phyloP scores from a whole-genome alignment of 2,329 filamentous ascomycete genomes.

The Xylaria sp. region DNA sequence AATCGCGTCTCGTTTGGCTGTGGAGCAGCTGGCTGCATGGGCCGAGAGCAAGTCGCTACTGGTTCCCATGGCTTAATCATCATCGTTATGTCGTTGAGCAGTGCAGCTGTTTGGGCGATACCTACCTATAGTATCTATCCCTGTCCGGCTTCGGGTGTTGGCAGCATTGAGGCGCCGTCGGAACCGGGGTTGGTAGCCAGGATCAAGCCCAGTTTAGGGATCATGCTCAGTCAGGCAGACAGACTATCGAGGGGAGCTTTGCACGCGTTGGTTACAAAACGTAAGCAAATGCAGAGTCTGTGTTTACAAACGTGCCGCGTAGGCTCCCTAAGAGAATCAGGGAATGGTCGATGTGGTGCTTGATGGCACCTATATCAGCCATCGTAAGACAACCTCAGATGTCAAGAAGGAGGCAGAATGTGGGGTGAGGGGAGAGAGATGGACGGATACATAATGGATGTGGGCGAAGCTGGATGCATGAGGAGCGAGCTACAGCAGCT shows the following conservation, averaged over 20 bases:
- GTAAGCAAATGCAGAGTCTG: constrained; percentile 14
- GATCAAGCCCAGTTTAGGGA: background rate
- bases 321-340: constrained; percentile 7
- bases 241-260: constrained; percentile 3
- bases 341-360: constrained; percentile 10
- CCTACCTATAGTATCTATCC: constrained; percentile 2
- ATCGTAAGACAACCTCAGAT: background rate
- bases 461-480: too few relatives aligned
- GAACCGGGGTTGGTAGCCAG: too few relatives aligned
- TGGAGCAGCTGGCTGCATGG: constrained; percentile 13
- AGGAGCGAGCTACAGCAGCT: too few relatives aligned
- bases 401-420: background rate
- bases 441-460: too few relatives aligned
- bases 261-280: constrained; percentile 9
- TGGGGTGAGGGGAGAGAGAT: background rate
- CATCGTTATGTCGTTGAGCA: background rate
- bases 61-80: constrained; percentile 1
- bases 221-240: background rate
- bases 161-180: constrained; percentile 22
- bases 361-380: background rate
- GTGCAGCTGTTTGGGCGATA: constrained; percentile 7
- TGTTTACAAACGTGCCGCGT: constrained; percentile 18
- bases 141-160: constrained; percentile 18
- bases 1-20: constrained; percentile 9
- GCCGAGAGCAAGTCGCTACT: constrained; percentile 8